Base-by-base conservation (phyloP, 2,329 filamentous ascomycete genomes). In the Teratosphaeria zuluensis region DNA sequence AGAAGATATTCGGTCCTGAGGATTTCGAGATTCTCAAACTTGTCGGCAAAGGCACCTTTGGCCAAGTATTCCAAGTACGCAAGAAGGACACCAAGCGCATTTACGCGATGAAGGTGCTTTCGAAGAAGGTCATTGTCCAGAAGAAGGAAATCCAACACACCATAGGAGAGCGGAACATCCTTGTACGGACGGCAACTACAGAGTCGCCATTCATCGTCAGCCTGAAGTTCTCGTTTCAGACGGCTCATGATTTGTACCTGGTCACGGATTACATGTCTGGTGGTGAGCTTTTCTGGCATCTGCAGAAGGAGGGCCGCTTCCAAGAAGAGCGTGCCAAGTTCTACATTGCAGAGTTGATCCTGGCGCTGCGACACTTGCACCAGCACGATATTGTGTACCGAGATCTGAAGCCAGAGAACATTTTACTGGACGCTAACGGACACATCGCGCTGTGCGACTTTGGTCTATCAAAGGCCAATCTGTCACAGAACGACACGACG, bases 181-280 rank as follows among this genome's bases (percentile, higher is more conserved):
- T 99, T 54, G 94, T 99, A 48, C 88, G 94, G 64, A 99, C 94
- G 4, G 94, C 94, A 31, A 97, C 89, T 76, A 87, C 92, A 0
- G 91, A 97, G 64, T 99, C 94, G 16, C 90, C 92, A 0, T 99
- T 99, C 71, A 99, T 99, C 62, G 94, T 99, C 48, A 92, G 92
- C 7, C 81, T 99, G 68, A 99, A 99, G 70, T 99, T 97, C 72
- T 97, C 94, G 0, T 99, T 99, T 78, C 94, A 99, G 74, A 97
- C 94, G 0, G 90, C 92, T 1, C 94, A 92, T 3, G 94, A 99
- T 73, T 83, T 99, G 1, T 97, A 97, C 72, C 81, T 99, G n/a
- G 94, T 99, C 14, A 97, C 94, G 4, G 94, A 97, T 72, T 99
- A 96, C 78, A 97, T 99, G 94, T 99, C 94, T 16, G 94, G 94